Evolutionary conservation across 495 filamentous ascomycete genomes (phyloP).

Genomic region (Talaromyces trachyspermus): DNA sequence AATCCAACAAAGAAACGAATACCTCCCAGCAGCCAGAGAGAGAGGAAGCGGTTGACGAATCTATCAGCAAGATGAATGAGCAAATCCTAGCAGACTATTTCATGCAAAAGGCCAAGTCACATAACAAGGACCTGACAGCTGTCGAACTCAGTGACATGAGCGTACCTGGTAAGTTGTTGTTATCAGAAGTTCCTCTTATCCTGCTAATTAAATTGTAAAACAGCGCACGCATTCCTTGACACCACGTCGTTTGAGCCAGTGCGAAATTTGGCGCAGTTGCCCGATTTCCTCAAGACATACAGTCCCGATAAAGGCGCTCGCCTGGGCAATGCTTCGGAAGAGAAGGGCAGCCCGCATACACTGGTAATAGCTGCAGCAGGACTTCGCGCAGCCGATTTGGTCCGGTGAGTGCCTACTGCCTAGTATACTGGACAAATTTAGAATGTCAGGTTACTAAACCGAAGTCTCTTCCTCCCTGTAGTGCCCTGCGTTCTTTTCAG

Average conservation of each 20-base stretch:
- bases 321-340: conserved; percentile 54
- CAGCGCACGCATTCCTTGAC: conserved; percentile 50
- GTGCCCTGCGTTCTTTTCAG: conserved; percentile 69
- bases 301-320: conserved; percentile 39
- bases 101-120: conserved; percentile 68
- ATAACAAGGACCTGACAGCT: conserved; percentile 67
- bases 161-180: conserved; percentile 60
- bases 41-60: conserved; percentile 65
- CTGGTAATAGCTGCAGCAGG: conserved; percentile 74
- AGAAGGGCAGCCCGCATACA: conserved; percentile 77
- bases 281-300: conserved; percentile 67
- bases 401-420: conserved; percentile 55
- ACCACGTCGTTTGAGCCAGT: conserved; percentile 61
- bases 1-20: conserved; percentile 1
- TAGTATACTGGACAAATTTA: too few relatives aligned
- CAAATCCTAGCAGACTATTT: conserved; percentile 80
- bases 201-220: neutral
- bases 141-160: conserved; percentile 78
- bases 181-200: neutral
- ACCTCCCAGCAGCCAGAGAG: conserved; percentile 53
- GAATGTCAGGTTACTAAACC: too few relatives aligned
- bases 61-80: conserved; percentile 74
- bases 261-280: conserved; percentile 60
- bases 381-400: conserved; percentile 70
- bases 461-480: too few relatives aligned